Evolutionary conservation across 1,139 yeast genomes (phyloP).

Genomic region (Saccharomyces hybrid): DNA sequence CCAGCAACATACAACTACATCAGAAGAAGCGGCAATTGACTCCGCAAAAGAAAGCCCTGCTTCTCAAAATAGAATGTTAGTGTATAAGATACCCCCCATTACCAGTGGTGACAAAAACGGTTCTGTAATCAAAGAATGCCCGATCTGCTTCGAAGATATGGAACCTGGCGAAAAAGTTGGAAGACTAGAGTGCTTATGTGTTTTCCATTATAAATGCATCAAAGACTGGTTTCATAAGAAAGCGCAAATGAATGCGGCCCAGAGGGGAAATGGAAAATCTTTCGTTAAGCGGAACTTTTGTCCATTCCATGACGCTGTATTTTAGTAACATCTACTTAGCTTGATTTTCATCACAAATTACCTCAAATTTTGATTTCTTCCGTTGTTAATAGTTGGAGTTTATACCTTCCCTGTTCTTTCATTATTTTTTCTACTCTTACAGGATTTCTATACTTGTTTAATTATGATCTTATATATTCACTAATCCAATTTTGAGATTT

Average conservation of each 20-base stretch:
- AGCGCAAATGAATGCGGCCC: conserved; percentile 38
- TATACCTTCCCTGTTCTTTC: not conserved
- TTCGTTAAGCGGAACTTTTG: conserved; percentile 17
- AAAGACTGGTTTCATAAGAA: conserved; percentile 83
- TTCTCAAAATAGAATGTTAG: conserved; percentile 70
- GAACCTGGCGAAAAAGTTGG: conserved; percentile 85
- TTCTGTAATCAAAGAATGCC: conserved; percentile 61
- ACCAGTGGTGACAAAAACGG: conserved; percentile 14
- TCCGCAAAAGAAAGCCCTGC: conserved; percentile 14
- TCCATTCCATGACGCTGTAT: conserved; percentile 24
- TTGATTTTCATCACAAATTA: not conserved
- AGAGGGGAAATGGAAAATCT: conserved; percentile 4
- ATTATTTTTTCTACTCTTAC: not conserved
- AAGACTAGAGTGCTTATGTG: conserved; percentile 86
- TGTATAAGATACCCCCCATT: conserved; percentile 61
- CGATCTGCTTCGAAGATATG: conserved; percentile 86
- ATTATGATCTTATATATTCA: not conserved
- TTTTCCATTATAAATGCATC: conserved; percentile 86
- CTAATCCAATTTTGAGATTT: not conserved
- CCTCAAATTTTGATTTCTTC: not conserved
- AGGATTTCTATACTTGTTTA: not conserved
- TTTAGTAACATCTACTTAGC: not conserved
- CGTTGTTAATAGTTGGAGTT: not conserved
- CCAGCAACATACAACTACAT: conserved; percentile 43
- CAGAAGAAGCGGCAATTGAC: conserved; percentile 1